Evolutionary conservation across 257 asterid genomes (phyloP).

Genomic region (Nicotiana undulata): DNA sequence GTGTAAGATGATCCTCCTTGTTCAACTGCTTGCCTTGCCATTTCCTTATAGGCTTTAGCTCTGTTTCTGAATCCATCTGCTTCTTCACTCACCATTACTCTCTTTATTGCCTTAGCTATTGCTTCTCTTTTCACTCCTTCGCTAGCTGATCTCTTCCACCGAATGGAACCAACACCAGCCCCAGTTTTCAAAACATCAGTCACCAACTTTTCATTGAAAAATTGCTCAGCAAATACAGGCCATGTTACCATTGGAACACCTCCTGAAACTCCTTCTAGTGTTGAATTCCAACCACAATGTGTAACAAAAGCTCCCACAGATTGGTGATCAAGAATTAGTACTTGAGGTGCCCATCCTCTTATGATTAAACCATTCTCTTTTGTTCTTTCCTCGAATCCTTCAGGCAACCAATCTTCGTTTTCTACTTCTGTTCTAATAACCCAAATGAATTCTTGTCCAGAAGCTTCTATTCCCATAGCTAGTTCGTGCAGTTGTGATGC

Average conservation of each 20-base stretch:
- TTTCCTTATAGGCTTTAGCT: conserved; percentile 19
- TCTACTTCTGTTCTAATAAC: conserved; percentile 33
- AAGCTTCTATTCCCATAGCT: conserved; percentile 56
- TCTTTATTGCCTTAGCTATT: conserved; percentile 25
- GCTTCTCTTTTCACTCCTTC: conserved; percentile 38
- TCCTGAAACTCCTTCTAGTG: conserved; percentile 30
- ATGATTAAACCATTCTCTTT: conserved; percentile 45
- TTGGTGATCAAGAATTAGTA: conserved; percentile 36
- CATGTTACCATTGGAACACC: conserved; percentile 52
- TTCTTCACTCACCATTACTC: conserved; percentile 27
- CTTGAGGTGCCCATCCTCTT: conserved; percentile 75
- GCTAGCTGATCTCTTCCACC: conserved; percentile 18
- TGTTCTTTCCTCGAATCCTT: conserved; percentile 49
- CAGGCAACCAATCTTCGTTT: conserved; percentile 41
- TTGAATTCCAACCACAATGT: conserved; percentile 61
- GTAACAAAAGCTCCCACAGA: conserved; percentile 42
- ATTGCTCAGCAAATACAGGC: conserved; percentile 40
- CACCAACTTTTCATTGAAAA: conserved; percentile 36
- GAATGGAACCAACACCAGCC: conserved; percentile 24
- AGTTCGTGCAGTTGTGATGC: conserved; percentile 47
- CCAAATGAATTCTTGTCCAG: conserved; percentile 62
- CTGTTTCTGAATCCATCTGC: conserved; percentile 32
- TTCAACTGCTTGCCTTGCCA: conserved; percentile 26
- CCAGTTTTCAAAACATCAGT: conserved; percentile 27
- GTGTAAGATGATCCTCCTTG: conserved; percentile 60